Evolutionary conservation across 2,329 filamentous ascomycete genomes (phyloP).

Genomic region (Stemphylium lycopersici): DNA sequence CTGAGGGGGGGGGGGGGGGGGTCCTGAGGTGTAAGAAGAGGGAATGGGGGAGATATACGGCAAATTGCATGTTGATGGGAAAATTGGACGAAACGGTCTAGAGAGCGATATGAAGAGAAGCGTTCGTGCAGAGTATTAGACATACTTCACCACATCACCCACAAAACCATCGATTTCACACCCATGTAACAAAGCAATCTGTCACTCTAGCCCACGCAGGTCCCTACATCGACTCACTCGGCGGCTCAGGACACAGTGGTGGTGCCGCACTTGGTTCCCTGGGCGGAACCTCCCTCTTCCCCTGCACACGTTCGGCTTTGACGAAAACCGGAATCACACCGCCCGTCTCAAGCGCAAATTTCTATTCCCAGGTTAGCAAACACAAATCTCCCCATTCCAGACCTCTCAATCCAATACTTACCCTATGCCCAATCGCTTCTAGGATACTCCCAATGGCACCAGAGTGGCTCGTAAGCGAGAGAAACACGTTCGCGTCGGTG

Average conservation of each 20-base stretch:
- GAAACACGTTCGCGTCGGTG: conserved; percentile 51
- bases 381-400: neutral
- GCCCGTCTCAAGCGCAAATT: conserved; percentile 67
- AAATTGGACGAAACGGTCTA: too few species aligned
- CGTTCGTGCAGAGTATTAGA: too few species aligned
- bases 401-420: conserved; percentile 4
- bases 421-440: conserved; percentile 62
- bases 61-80: too few species aligned
- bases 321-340: conserved; percentile 72
- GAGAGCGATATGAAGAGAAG: too few species aligned
- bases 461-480: conserved; percentile 65
- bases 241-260: conserved; percentile 35
- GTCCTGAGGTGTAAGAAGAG: too few species aligned
- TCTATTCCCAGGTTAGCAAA: neutral
- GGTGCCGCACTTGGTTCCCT: conserved; percentile 43
- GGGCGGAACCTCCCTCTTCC: conserved; percentile 32
- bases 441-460: conserved; percentile 63
- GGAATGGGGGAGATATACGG: too few species aligned
- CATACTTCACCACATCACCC: too few species aligned
- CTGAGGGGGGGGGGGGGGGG: too few species aligned
- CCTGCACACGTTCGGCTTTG: conserved; percentile 58
- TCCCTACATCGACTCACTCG: neutral
- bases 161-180: too few species aligned
- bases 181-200: too few species aligned
- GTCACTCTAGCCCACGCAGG: too few species aligned